Percentiles rank a stretch among this genome's conserved stretches.
These are phyloP conservation scores for Arthrobotrys entomopaga DNA, from an alignment of 2,329 filamentous ascomycete genomes.

Conservation along the genomic window DNA sequence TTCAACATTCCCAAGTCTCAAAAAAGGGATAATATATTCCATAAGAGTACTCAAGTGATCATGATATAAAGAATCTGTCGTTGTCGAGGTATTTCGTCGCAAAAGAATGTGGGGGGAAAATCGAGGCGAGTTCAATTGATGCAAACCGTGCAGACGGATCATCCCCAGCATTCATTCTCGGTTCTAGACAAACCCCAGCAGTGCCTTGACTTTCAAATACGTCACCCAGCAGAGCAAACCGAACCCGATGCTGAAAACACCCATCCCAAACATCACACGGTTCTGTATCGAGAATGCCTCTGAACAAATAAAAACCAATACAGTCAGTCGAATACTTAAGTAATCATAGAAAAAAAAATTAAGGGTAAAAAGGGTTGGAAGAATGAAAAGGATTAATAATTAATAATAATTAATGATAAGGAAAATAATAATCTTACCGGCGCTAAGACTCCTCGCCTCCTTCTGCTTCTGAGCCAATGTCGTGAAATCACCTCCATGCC, in stretches of 20 bases:
- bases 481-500: constrained; percentile 9
- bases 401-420: neutral
- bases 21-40: too few relatives aligned
- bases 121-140: neutral
- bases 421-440: constrained; percentile 20
- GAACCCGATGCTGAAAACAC: constrained; percentile 45
- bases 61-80: too few relatives aligned
- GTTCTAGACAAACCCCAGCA: constrained; percentile 41
- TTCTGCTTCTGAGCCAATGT: constrained; percentile 32
- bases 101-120: neutral
- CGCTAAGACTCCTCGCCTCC: constrained; percentile 47
- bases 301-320: constrained; percentile 4
- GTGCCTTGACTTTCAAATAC: constrained; percentile 42
- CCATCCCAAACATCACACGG: constrained; percentile 52
- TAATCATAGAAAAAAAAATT: neutral
- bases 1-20: neutral
- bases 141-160: too few relatives aligned
- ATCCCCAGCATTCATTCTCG: neutral
- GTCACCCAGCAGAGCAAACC: constrained; percentile 48
- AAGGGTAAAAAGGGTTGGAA: neutral
- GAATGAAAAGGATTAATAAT: neutral
- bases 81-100: neutral
- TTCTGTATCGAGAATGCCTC: constrained; percentile 54
- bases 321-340: neutral
- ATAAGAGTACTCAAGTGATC: too few relatives aligned